Base-by-base conservation (phyloP, 176 grass and related monocot species). In the Urochloa ruziziensis region DNA sequence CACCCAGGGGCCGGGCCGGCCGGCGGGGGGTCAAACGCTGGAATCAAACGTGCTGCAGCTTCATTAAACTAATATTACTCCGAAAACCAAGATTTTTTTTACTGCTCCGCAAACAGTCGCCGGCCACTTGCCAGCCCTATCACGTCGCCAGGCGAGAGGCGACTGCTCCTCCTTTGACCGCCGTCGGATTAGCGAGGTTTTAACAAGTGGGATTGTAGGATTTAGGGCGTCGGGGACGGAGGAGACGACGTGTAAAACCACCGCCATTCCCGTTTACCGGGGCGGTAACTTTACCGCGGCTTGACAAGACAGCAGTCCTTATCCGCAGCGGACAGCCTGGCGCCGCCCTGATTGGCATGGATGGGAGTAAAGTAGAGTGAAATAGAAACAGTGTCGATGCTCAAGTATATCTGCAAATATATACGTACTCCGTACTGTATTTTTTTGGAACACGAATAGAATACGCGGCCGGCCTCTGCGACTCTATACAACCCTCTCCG, bases 261-360 rank as follows among this genome's bases (percentile, higher is more conserved):
- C 19, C 30, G 0, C 8, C 84, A 79, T 86, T 83, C 67, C 9
- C 60, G 80, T 83, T 83, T 90, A 86, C 84, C 74, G 84, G 84
- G 49, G 49, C 11, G 73, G 84, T 60, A 66, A 59, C 23, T 78
- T 86, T 86, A 77, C 83, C 23, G 7, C 7, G 42, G 28, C 10
- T 58, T 25, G 83, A 83, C 65, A 83, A 65, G 84, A 83, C 89
- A 68, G 74, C 80, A 33, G 54, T 83, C 74, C 89, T 87, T 90
- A 87, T 87, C 84, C 74, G 16, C 60, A 23, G 10, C 49, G 5
- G 67, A 83, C 88, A 89, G 83, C n/a, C 80, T 52, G 89, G 84
- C 88, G 8, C 4, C 88, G 8, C 4, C 58, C 49, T 11, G 44
- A 74, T 30, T 80, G 69, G 77, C 47, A 39, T 17, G 47, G 35